These are phyloP conservation scores for Delonix regia DNA, from an alignment of 306 rosid species.

Conservation along the genomic window DNA sequence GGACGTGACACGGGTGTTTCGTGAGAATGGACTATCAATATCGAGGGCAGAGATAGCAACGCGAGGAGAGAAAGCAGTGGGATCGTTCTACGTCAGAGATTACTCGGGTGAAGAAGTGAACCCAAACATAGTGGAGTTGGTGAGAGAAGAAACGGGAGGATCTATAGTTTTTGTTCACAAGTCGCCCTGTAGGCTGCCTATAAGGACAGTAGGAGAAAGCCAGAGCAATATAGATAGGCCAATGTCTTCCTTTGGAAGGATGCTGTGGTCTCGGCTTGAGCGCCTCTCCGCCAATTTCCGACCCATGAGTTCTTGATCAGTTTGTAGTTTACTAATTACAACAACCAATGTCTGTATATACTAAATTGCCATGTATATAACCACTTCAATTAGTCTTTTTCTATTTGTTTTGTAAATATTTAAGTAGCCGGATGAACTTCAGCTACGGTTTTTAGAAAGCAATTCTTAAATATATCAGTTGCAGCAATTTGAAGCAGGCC, in stretches of 20 bases:
- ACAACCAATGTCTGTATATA: not conserved
- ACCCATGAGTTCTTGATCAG: conserved; percentile 31
- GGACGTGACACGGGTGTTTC: conserved; percentile 55
- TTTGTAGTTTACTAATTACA: not conserved
- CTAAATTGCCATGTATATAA: not conserved
- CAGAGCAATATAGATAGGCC: conserved; percentile 22
- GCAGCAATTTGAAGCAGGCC: too few relatives aligned
- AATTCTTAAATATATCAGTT: too few relatives aligned
- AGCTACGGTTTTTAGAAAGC: too few relatives aligned
- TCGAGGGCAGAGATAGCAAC: conserved; percentile 48
- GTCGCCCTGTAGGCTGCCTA: conserved; percentile 31
- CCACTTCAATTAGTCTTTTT: not conserved
- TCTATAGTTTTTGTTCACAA: conserved; percentile 44
- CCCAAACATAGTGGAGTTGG: conserved; percentile 43
- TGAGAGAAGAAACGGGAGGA: conserved; percentile 54
- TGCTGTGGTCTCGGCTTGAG: conserved; percentile 55
- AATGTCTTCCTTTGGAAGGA: conserved; percentile 56
- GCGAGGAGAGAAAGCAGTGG: conserved; percentile 49
- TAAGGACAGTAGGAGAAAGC: not conserved
- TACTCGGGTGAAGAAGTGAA: conserved; percentile 50
- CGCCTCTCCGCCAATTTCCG: conserved; percentile 49
- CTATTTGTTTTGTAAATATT: too few relatives aligned
- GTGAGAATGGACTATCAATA: conserved; percentile 65
- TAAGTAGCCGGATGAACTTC: too few relatives aligned
- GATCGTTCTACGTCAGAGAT: conserved; percentile 60